Base-by-base conservation (phyloP, 192 early-diverging fungal genomes). In the Coemansia sp. region DNA sequence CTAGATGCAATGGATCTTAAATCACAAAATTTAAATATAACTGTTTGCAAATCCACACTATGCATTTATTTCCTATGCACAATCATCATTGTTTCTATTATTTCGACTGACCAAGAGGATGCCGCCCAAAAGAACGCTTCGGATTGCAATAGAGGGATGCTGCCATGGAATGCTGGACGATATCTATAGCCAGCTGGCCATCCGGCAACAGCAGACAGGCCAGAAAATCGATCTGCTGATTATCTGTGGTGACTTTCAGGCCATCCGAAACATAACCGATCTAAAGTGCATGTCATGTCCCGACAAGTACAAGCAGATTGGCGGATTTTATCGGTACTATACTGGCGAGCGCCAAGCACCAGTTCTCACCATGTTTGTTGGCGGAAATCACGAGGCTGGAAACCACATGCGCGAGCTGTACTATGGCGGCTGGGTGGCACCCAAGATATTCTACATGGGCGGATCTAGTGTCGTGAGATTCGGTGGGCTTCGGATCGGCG, bases 201-300 rank as follows among this genome's bases (percentile, higher is more conserved):
- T 37, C 16, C 65, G 63, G 10, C 86, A 98, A 67, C 48, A 75
- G 12, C 72, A 73, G 42, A 62, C 90, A 46, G 67, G 79, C 18
- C 86, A 88, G 51, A 89, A 88, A 54, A 84, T 98, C 13, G 98
- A 99, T 72, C 85, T 99, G 41, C 74, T 99, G 0, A 72, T 99
- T 19, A 94, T 99, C 43, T 99, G 97, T 75, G 98, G 98, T 36
- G 98, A 99, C 82, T 95, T 99, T 76, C 93, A 99, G 85, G 84
- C 93, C 0, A 87, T 99, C 41, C 86, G 98, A 51, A 98, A 98
- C 64, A 67, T 71, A 10, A 84, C 79, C 3, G 98, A 99, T 71
- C 80, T 98, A 40, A 85, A 90, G 15, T 77, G 80, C 40, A 86
- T 98, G 79, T 88, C 93, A 1, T 90, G 91, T 9, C 98, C 98